phyloP scores from a whole-genome alignment of 306 rosid species.

The Trichosanthes truncata region DNA sequence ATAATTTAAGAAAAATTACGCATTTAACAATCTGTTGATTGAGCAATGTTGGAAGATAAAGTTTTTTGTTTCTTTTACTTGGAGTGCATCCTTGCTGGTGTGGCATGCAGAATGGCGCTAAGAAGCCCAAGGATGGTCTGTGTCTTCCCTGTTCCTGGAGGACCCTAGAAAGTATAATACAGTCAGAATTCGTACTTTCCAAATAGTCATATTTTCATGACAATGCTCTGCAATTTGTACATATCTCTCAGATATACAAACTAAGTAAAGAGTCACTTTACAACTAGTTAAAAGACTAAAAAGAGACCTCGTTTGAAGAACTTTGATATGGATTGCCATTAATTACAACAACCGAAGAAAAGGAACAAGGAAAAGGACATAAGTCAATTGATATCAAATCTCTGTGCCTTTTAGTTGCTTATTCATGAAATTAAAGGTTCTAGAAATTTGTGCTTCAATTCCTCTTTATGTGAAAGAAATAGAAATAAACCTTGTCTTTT shows the following conservation, averaged over 20 bases:
- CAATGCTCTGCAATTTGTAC: not conserved
- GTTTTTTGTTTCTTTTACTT: slow-evolving; percentile 35
- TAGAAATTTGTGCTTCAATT: not conserved
- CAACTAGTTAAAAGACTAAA: not conserved
- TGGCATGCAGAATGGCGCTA: slow-evolving; percentile 87
- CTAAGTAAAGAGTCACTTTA: not conserved
- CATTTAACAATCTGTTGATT: not conserved
- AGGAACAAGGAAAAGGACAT: not conserved
- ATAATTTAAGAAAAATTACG: not conserved
- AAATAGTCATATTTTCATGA: not conserved
- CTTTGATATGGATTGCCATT: not conserved
- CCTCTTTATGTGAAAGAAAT: not conserved
- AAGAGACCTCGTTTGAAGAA: not conserved
- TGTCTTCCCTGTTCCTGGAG: slow-evolving; percentile 99
- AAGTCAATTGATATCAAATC: not conserved
- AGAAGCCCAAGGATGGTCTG: slow-evolving; percentile 91
- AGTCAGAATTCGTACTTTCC: slow-evolving; percentile 20
- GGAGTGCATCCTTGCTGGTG: slow-evolving; percentile 69
- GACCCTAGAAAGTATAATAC: slow-evolving; percentile 55
- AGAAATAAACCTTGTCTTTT: not conserved
- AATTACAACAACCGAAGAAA: not conserved
- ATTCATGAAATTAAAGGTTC: not conserved
- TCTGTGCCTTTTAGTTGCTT: not conserved
- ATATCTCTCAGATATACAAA: not conserved
- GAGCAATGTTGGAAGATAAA: not conserved